Evolutionary conservation across 177 flowering plant species (phyloP), one percentile per base, ranked within the genome.

Genomic region (Vitis hybrid): DNA sequence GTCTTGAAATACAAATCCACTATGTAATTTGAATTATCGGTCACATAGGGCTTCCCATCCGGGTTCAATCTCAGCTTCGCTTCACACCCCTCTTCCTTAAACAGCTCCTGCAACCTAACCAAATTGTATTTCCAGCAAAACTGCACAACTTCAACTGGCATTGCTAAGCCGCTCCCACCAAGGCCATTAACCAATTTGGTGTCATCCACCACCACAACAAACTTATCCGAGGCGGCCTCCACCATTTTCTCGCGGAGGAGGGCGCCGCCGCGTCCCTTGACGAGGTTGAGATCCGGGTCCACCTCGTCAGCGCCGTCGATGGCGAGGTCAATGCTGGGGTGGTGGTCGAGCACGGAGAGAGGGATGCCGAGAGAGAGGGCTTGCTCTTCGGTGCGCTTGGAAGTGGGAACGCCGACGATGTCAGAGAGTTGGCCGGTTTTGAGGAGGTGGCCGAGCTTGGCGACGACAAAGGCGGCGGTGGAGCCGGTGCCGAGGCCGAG

Each of bases 401-500:
- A 85, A 2, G 90, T 87, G 45, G 90, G 89, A 21, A 87, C 70
- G 2, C 90, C 90, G 8, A 87, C 80, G 21, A 87, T 85, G 78
- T 82, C 71, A 8, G 73, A 74, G 10, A 87, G 69, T 13, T 75
- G 56, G 51, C 89, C 89, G 48, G 85, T 39, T 2, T 72, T 45
- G 53, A 89, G 76, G 39, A 92, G 86, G 22, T 78, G 72, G 26
- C 94, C 97, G 65, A 92, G 76, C 74, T 80, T 85, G 69, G 86
- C 73, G 60, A 92, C 94, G 51, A 84, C 96, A 76, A 88, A 90
- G 65, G 92, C 90, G 68, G 94, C 93, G n/a, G 97, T 91, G 77
- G 94, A 90, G 68, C 97, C 97, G 19, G 96, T 92, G 22, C 97
- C 97, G 63, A 91, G 89, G 65, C 97, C 96, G 60, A 92, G 85